Percentiles rank a stretch among this genome's conserved stretches.
Conservation (phyloP, 345 rosid species). For the Lepidium sativum region DNA sequence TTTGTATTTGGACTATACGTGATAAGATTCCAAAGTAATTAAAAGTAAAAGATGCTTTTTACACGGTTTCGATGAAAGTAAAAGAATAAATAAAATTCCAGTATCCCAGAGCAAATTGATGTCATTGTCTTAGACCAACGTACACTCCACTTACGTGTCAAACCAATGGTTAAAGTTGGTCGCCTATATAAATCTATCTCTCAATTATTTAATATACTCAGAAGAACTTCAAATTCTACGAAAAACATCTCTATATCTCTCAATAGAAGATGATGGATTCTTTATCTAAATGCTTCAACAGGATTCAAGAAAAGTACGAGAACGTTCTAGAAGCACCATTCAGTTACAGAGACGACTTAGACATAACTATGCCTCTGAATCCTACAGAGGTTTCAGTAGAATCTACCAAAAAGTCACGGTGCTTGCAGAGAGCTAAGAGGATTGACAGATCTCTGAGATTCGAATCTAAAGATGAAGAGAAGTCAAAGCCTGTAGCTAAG, state of each 20-base stretch:
- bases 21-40: no score
- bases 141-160: constrained; percentile 15
- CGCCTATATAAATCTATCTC: constrained; percentile 11
- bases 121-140: constrained; percentile 18
- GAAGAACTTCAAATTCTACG: neutral
- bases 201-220: neutral
- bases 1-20: neutral
- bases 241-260: neutral
- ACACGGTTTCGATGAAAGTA: neutral
- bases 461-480: constrained; percentile 29
- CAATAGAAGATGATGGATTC: constrained; percentile 10
- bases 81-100: neutral
- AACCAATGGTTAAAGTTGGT: constrained; percentile 2
- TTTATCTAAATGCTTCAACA: constrained; percentile 24
- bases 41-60: neutral
- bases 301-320: constrained; percentile 16
- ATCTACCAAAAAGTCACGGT: constrained; percentile 14
- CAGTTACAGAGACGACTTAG: constrained; percentile 20
- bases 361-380: constrained; percentile 15
- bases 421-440: constrained; percentile 23
- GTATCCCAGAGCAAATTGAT: constrained; percentile 14
- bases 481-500: constrained; percentile 10
- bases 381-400: constrained; percentile 4
- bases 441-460: constrained; percentile 15
- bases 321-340: constrained; percentile 7